Evolutionary conservation across 306 rosid species (phyloP), one percentile per base, ranked within the genome.

Genomic region (Castanea crenata): DNA sequence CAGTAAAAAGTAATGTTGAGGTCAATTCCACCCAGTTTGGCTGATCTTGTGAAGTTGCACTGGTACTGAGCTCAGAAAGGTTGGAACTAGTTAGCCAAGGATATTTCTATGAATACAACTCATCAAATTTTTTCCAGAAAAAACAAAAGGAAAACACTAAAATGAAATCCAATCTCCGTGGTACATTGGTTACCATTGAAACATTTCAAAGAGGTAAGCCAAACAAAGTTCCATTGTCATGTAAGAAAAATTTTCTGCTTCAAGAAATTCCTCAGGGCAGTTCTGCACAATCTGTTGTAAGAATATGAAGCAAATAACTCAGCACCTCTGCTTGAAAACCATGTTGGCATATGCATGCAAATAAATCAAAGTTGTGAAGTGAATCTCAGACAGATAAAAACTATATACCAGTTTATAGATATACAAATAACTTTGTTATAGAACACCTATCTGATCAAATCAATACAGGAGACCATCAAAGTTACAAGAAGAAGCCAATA

Each of bases 211-310:
- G 77, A 89, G 88, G 85, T 89, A 91, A 71, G 89, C 82, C 29
- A 90, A 82, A 78, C 96, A 89, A 84, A 91, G 93, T 78, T 95
- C 99, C 89, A 85, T 74, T 27, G 89, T 85, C 74, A 85, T 67
- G 83, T 87, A 83, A 63, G 93, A 77, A 87, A 92, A 90, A 25
- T 80, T 86, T 83, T 90, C 99, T 44, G 31, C 41, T 81, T 82
- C 75, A 78, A 91, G 87, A 82, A 87, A 87, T 68, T 81, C 89
- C 74, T 79, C 87, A 18, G 98, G 97, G 83, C 97, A 92, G 89
- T 89, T 92, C 81, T 89, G 87, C 85, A 90, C 92, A 79, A 92
- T 89, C 99, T 95, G 90, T 18, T 63, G 62, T 72, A 82, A 52
- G 78, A 85, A 87, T 9, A 69, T 69, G 80, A 85, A 83, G 76